A percentile compares a stretch with the other conserved stretches of the same genome.
phyloP scores from a whole-genome alignment of 306 rosid genomes.

The Acmispon strigosus region DNA sequence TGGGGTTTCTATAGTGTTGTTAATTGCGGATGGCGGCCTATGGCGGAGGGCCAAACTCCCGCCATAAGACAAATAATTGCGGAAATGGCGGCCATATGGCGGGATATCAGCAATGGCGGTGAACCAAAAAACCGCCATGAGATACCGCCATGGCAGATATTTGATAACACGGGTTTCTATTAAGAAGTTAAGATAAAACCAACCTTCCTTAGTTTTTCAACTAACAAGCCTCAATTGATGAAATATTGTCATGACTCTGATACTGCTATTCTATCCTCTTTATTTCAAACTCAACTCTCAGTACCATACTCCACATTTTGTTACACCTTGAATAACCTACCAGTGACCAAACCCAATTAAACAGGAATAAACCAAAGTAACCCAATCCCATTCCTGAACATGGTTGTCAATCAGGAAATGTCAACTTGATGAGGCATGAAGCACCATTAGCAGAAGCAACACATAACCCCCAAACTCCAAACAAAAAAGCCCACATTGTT shows the following conservation, averaged over 20 bases:
- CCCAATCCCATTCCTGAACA: not conserved
- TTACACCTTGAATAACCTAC: not conserved
- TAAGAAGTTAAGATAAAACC: not conserved
- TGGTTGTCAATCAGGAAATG: not conserved
- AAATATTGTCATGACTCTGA: not conserved
- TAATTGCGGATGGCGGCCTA: no score
- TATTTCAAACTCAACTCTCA: not conserved
- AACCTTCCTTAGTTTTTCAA: slow-evolving; percentile 12
- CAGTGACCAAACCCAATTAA: not conserved
- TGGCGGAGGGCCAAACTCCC: no score
- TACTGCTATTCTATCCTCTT: not conserved
- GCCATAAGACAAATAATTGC: no score
- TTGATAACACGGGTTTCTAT: no score
- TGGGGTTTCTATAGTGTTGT: not conserved
- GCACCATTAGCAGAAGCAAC: slow-evolving; percentile 6
- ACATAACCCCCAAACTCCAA: not conserved
- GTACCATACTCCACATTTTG: not conserved
- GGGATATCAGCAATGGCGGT: no score
- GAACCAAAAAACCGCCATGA: no score
- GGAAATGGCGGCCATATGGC: no score
- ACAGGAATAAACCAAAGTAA: not conserved
- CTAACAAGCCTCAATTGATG: slow-evolving; percentile 1
- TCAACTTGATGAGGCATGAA: not conserved
- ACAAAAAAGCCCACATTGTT: not conserved
- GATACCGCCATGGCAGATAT: no score